Base-by-base conservation (phyloP, 768 basidiomycete species). In the Leccinum subgranulosum region DNA sequence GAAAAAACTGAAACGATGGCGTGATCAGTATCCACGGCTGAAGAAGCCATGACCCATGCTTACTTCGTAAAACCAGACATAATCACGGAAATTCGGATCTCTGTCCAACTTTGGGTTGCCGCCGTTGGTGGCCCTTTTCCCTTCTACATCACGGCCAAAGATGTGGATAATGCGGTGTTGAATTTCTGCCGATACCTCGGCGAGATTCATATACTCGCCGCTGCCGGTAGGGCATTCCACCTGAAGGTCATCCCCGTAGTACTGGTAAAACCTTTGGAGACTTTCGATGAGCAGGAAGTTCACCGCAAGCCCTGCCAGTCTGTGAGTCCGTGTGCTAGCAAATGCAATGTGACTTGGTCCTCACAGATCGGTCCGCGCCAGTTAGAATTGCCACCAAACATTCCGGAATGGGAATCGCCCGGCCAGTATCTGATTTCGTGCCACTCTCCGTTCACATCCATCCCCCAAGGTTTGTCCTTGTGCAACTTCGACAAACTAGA, bases 141-240 rank as follows among this genome's bases (percentile, higher is more conserved):
- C 94, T 58, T 92, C 82, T 60, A 83, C 72, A 69, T 99, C 96
- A 27, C 94, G 85, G n/a, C 92, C 87, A 67, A 99, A 99, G 65
- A 99, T 94, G 72, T 98, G 94, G 55, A 98, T 99, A 60, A 98
- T 86, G n/a, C 97, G 88, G 69, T 98, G 96, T 73, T 98, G 97
- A 55, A 99, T 94, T 73, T 99, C 97, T 67, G 98, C 96, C 6
- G 97, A 94, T 19, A 96, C 94, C 57, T 84, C 82, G 10, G 88
- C 92, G 8, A 99, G 84, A 69, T 94, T 92, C 94, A 98, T 98
- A 74, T 88, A 93, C 64, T 97, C 95, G n/a, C 97, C 97, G 60
- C 88, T 91, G 27, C 94, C 94, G 0, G 93, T 94, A 5, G 97
- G 97, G 67, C 97, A 99, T 73, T 99, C 97, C 28, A 96, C 88